Conservation (phyloP, 768 basidiomycete species). For the Mycena vulgaris region DNA sequence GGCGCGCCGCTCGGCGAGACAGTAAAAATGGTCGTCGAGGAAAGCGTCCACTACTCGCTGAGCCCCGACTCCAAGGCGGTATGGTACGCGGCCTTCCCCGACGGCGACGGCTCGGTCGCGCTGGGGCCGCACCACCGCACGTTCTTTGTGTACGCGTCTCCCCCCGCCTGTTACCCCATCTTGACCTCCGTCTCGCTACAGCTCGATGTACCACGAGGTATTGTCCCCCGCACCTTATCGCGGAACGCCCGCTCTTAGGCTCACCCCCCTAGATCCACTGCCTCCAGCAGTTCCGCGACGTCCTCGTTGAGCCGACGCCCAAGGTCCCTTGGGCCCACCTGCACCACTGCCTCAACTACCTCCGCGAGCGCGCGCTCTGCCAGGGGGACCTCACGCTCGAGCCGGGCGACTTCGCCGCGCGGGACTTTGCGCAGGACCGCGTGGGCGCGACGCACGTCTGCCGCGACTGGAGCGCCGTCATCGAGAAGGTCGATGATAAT, state of each 20-base stretch:
- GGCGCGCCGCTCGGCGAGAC: constrained; percentile 29
- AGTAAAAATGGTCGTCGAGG: constrained; percentile 33
- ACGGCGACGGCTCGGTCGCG: constrained; percentile 21
- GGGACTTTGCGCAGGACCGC: no score
- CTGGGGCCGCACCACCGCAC: constrained; percentile 29
- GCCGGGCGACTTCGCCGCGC: constrained; percentile 57
- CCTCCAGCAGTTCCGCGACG: constrained; percentile 37
- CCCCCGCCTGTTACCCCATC: neutral
- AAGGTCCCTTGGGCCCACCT: constrained; percentile 44
- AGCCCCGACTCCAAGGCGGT: constrained; percentile 16
- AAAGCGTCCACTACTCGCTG: constrained; percentile 30
- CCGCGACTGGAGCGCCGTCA: no score
- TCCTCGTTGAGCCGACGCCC: constrained; percentile 28
- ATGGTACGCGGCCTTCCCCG: constrained; percentile 34
- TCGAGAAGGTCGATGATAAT: no score
- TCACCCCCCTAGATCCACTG: constrained; percentile 27
- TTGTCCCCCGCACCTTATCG: no score
- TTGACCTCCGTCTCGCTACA: neutral
- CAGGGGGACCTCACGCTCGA: constrained; percentile 65
- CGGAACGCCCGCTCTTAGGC: no score
- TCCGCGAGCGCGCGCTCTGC: constrained; percentile 63
- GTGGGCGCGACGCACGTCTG: no score
- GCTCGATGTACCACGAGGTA: constrained; percentile 39
- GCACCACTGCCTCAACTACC: constrained; percentile 65
- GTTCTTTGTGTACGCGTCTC: constrained; percentile 32